These are phyloP conservation scores for Amanita pseudoporphyria DNA, from an alignment of 768 basidiomycete species.

Conservation along the genomic window DNA sequence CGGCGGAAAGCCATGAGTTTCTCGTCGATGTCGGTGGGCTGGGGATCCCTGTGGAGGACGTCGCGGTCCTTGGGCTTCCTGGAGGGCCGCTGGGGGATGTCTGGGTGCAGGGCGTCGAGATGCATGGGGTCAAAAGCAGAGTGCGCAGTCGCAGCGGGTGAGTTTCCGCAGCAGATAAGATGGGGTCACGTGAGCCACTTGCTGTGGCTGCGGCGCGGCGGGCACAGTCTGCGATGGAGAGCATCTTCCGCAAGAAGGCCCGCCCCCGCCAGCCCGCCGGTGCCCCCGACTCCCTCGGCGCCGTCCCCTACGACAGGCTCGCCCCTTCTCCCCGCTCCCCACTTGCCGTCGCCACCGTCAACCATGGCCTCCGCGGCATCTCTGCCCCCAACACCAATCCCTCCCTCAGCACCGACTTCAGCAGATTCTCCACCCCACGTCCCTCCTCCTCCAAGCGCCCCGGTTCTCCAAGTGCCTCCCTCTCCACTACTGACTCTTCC, in stretches of 20 bases:
- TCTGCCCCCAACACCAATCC: constrained; percentile 84
- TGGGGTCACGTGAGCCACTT: constrained; percentile 2
- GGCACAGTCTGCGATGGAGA: constrained; percentile 40
- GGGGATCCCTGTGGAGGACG: constrained; percentile 17
- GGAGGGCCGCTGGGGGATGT: constrained; percentile 16
- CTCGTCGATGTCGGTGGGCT: constrained; percentile 43
- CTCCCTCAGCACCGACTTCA: constrained; percentile 67
- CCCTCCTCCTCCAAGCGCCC: constrained; percentile 23
- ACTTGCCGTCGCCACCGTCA: constrained; percentile 42
- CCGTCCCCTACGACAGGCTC: constrained; percentile 67
- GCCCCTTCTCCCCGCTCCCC: constrained; percentile 49
- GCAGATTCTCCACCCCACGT: constrained; percentile 44
- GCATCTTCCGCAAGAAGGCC: constrained; percentile 54
- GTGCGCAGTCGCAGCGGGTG: constrained; percentile 1
- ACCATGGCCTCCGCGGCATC: constrained; percentile 53
- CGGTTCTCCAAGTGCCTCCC: constrained; percentile 39
- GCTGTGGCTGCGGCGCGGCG: background rate
- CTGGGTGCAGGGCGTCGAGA: constrained; percentile 8
- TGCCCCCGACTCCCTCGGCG: constrained; percentile 48
- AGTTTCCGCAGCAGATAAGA: constrained; percentile 15
- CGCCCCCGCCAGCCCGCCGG: constrained; percentile 55
- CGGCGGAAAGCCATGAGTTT: constrained; percentile 61
- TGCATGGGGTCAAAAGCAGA: constrained; percentile 15
- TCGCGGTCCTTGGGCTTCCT: constrained; percentile 37
- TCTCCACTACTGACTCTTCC: constrained; percentile 48